Evolutionary conservation across 345 rosid genomes (phyloP).

Genomic region (Citrus maxima): DNA sequence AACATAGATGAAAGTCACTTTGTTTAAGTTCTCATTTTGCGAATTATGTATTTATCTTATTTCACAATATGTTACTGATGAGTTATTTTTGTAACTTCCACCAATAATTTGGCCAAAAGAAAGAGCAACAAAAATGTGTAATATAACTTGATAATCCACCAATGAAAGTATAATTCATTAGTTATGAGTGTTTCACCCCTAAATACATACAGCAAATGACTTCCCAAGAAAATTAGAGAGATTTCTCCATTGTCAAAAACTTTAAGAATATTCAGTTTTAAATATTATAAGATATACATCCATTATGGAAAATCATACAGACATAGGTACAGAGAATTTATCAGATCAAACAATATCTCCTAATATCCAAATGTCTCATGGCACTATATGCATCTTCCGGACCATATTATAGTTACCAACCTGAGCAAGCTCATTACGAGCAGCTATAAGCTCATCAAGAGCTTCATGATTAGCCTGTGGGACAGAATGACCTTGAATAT

Average conservation of each 20-base stretch:
- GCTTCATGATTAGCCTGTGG: constrained; percentile 74
- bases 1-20: not conserved
- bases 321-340: not conserved
- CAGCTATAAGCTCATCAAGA: constrained; percentile 67
- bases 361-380: not conserved
- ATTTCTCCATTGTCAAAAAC: not conserved
- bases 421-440: constrained; percentile 90
- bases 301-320: not conserved
- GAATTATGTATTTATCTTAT: not conserved
- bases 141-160: not conserved
- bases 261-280: not conserved
- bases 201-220: not conserved
- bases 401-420: constrained; percentile 32
- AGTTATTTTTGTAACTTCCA: not conserved
- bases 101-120: not conserved
- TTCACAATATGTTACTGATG: not conserved
- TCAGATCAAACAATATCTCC: not conserved
- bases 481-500: constrained; percentile 69
- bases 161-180: not conserved
- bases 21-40: not conserved
- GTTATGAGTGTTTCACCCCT: not conserved
- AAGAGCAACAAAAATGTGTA: not conserved
- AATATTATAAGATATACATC: not conserved
- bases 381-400: not conserved
- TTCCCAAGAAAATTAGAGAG: not conserved